phyloP scores from a whole-genome alignment of 2,329 filamentous ascomycete genomes.

The Aotearoamyces nothofagi region DNA sequence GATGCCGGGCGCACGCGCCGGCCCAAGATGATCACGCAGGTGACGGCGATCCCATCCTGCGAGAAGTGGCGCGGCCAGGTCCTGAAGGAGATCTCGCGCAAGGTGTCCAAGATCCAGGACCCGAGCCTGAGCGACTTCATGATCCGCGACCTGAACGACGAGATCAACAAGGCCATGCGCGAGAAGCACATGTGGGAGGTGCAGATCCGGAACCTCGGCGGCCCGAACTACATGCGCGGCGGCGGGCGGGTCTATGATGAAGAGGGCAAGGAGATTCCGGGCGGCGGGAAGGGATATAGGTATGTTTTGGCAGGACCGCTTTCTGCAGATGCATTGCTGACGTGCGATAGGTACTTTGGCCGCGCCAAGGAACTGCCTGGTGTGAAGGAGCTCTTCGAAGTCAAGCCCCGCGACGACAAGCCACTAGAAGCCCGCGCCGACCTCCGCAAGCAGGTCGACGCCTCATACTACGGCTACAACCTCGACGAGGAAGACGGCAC shows the following conservation, averaged over 20 bases:
- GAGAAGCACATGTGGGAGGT: slow-evolving; percentile 99
- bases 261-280: slow-evolving; percentile 38
- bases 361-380: slow-evolving; percentile 79
- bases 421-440: slow-evolving; percentile 52
- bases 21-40: slow-evolving; percentile 78
- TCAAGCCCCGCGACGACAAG: slow-evolving; percentile 42
- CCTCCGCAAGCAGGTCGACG: slow-evolving; percentile 66
- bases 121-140: slow-evolving; percentile 85
- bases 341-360: slow-evolving; percentile 66
- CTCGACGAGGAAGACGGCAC: slow-evolving; percentile 80
- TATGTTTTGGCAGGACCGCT: slow-evolving; percentile 46
- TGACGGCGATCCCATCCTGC: slow-evolving; percentile 70
- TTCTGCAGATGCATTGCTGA: neutral
- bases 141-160: slow-evolving; percentile 94
- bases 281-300: slow-evolving; percentile 77
- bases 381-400: slow-evolving; percentile 91
- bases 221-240: slow-evolving; percentile 65
- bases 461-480: slow-evolving; percentile 91
- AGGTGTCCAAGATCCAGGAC: slow-evolving; percentile 93
- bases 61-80: slow-evolving; percentile 98
- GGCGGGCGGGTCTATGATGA: slow-evolving; percentile 36
- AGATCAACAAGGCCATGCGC: slow-evolving; percentile 97
- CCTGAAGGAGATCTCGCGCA: slow-evolving; percentile 91
- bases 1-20: slow-evolving; percentile 81
- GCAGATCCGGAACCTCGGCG: slow-evolving; percentile 88